phyloP scores from a whole-genome alignment of 1,284 basidiomycete genomes.

The Albatrellus sp. region DNA sequence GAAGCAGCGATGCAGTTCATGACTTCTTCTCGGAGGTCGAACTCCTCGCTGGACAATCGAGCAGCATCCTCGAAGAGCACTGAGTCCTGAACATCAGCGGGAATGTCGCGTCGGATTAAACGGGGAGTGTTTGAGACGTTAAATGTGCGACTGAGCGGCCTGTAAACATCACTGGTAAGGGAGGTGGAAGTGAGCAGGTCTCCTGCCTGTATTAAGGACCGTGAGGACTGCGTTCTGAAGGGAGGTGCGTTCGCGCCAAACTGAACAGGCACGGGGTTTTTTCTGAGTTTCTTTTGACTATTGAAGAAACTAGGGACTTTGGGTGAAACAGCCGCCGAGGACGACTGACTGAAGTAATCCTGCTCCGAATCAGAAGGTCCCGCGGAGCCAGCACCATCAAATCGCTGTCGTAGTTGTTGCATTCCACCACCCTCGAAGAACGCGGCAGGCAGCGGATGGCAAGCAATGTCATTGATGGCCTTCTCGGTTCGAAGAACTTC shows the following conservation, averaged over 20 bases:
- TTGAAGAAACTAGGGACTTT: slow-evolving; percentile 12
- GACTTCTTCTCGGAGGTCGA: slow-evolving; percentile 87
- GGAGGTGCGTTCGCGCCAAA: neutral
- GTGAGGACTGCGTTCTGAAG: slow-evolving; percentile 5
- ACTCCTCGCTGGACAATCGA: slow-evolving; percentile 35
- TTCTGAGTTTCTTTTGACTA: slow-evolving; percentile 10
- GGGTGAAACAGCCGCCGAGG: slow-evolving; percentile 15
- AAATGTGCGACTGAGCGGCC: slow-evolving; percentile 33
- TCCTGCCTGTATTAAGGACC: slow-evolving; percentile 12
- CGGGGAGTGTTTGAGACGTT: slow-evolving; percentile 42
- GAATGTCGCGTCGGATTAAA: slow-evolving; percentile 17
- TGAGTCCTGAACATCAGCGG: slow-evolving; percentile 6
- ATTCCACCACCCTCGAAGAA: slow-evolving; percentile 96
- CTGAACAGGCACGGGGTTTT: neutral
- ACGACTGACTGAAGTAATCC: slow-evolving; percentile 37
- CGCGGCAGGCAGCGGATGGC: slow-evolving; percentile 80
- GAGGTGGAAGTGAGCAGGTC: slow-evolving; percentile 13
- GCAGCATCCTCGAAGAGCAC: neutral
- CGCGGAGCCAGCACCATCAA: slow-evolving; percentile 38
- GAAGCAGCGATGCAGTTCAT: slow-evolving; percentile 97
- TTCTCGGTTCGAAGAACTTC: slow-evolving; percentile 96
- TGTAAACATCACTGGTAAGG: slow-evolving; percentile 28
- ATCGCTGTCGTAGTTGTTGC: slow-evolving; percentile 79
- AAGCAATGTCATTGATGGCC: slow-evolving; percentile 92
- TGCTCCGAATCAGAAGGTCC: slow-evolving; percentile 34